These are phyloP conservation scores for Neltuma alba DNA, from an alignment of 306 rosid species.

Conservation along the genomic window DNA sequence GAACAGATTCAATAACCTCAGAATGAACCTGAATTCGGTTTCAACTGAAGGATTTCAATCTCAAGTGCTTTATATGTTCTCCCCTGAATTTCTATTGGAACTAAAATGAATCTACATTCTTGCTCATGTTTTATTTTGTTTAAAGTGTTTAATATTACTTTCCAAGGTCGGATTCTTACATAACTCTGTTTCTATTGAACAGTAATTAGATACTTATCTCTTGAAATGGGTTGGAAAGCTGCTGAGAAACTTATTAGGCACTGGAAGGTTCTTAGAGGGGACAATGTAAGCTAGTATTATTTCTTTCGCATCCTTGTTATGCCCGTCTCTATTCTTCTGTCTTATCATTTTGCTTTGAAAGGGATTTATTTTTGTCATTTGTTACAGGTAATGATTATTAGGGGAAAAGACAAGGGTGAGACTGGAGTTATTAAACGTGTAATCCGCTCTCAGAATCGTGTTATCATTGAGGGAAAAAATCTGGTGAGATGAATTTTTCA, in stretches of 20 bases:
- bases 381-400: conserved; percentile 77
- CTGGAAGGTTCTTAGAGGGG: conserved; percentile 91
- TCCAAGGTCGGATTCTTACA: no score
- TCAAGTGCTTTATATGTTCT: not conserved
- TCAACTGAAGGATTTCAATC: no score
- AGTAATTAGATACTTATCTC: conserved; percentile 4
- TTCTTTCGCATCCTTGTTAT: not conserved
- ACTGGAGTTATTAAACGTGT: conserved; percentile 80
- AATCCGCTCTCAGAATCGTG: conserved; percentile 89
- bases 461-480: conserved; percentile 96
- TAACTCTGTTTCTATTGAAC: not conserved
- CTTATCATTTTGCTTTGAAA: not conserved
- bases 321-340: not conserved
- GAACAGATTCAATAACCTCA: no score
- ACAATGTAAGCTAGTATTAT: conserved; percentile 55
- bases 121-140: not conserved
- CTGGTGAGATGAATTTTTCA: conserved; percentile 47
- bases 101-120: not conserved
- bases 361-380: not conserved
- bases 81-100: not conserved
- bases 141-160: not conserved
- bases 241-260: conserved; percentile 92
- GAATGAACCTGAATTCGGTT: no score
- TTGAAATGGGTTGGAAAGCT: conserved; percentile 93
- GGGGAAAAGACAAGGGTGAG: conserved; percentile 95